Evolutionary conservation across 495 filamentous ascomycete genomes (phyloP), one percentile per base, ranked within the genome.

Genomic region (Cercophora sp.): DNA sequence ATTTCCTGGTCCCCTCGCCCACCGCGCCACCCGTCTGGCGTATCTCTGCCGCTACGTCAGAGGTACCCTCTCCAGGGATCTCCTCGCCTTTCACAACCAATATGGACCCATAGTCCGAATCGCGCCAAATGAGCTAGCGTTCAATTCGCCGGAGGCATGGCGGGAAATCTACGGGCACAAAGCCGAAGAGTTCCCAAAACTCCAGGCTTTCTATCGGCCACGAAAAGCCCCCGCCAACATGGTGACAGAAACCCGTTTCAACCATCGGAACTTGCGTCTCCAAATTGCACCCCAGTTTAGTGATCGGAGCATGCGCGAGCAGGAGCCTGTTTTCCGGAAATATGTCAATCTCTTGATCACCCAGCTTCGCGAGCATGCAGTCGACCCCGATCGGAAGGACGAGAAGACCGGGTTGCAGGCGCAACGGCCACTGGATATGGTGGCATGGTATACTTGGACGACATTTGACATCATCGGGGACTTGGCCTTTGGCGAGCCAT

Each of bases 401-500:
- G 36, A n/a, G n/a, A 1, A n/a, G n/a, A 39, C 36, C 4, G 56
- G 15, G 44, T 48, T 4, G 48, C 20, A n/a, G 68, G 67, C 4
- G 54, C 56, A 4, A 49, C 45, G 16, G n/a, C 63, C 5, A 56
- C 36, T 82, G 0, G 67, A 79, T 42, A 60, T 85, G 41, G 62
- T 61, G 1, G 62, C 71, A 29, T 84, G 79, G 80, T 79, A 76
- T 45, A 83, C 79, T 46, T 84, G 63, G 52, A 77, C 75, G 1
- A 82, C 80, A 8, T 85, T 85, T 55, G 83, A 85, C 56, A 65
- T 83, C 15, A 79, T 82, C 52, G 81, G 80, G 2, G 79, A 84
- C 54, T 62, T 86, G 16, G 73, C 73, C 8, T 83, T 84, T 66
- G 80, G 78, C 1, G 73, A 83, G 42, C 37, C 67, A 70, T 19